A percentile compares a stretch with the other conserved stretches of the same genome.
These are phyloP conservation scores for Fagopyrum homotropicum DNA, from an alignment of 148 eudicot species.

Conservation along the genomic window DNA sequence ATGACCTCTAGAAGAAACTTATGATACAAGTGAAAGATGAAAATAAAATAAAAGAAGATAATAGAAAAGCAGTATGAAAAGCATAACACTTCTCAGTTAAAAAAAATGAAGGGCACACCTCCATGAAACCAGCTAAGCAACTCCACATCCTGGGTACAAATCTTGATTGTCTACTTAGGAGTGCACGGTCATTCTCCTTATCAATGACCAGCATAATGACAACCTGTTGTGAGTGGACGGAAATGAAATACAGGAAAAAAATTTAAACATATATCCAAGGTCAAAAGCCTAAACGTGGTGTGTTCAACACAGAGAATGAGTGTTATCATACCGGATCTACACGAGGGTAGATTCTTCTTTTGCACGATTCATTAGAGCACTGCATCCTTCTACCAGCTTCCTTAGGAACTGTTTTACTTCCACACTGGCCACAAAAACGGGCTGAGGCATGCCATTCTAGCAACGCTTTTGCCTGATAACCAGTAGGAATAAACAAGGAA, in stretches of 20 bases:
- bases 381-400: constrained; percentile 93
- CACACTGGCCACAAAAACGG: constrained; percentile 86
- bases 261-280: background rate
- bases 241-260: background rate
- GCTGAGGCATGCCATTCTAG: constrained; percentile 74
- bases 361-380: constrained; percentile 74
- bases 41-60: background rate
- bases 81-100: background rate
- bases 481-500: background rate
- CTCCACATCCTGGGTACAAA: constrained; percentile 99
- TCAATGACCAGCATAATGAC: constrained; percentile 95
- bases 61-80: background rate
- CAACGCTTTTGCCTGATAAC: constrained; percentile 70
- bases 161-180: constrained; percentile 82
- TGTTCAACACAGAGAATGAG: constrained; percentile 10
- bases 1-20: background rate
- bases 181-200: constrained; percentile 80
- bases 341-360: constrained; percentile 83
- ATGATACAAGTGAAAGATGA: background rate
- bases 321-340: constrained; percentile 79
- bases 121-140: constrained; percentile 93
- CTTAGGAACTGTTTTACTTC: constrained; percentile 52
- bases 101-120: constrained; percentile 38
- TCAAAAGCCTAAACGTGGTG: background rate
- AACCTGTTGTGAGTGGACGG: constrained; percentile 44